Base-by-base conservation (phyloP, 1,284 basidiomycete species). In the Apiotrichum montevideense region DNA sequence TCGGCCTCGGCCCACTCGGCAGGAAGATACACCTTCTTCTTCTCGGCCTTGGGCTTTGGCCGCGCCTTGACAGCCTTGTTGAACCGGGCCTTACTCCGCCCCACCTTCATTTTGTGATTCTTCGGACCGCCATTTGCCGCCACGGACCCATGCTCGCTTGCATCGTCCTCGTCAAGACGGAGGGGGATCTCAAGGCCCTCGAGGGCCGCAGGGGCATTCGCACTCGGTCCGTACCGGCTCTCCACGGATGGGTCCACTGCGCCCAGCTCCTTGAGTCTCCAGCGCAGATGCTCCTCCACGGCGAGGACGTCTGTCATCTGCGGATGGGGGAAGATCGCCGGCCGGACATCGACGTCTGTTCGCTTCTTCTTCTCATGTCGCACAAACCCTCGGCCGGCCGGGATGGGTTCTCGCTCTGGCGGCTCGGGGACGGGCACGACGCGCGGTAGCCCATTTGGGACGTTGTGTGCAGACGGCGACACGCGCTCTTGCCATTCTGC, bases 301-400 rank as follows among this genome's bases (percentile, higher is more conserved):
- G 75, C 72, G 14, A 77, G 57, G 13, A 77, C 72, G 57, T 77
- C 75, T 0, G 75, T 72, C 75, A 77, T 75, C 56, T 77, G 74
- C 6, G 75, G 75, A 65, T 76, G 75, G 2, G 70, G 67, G 55
- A 75, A 74, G 15, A 73, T 62, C 7, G 62, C 58, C 3, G 67
- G 65, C 1, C 61, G 57, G 0, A 35, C 7, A 15, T 15, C 37
- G 44, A n/a, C 50, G 0, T 35, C 37, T 8, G 51, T 48, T 9
- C 61, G 48, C 13, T 57, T 55, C 37, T 58, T 44, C 49, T 66
- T 67, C 5, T 64, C 59, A 52, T 69, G 66, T 15, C 64, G 65
- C n/a, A 67, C 66, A 40, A 73, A 75, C 6, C 73, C 73, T 50
- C 64, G 63, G 1, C 71, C 73, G 6, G 49, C 49, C 1, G 71